Base-by-base conservation (phyloP, 805 yeast genomes). In the Sugiyamaella floridensis region DNA sequence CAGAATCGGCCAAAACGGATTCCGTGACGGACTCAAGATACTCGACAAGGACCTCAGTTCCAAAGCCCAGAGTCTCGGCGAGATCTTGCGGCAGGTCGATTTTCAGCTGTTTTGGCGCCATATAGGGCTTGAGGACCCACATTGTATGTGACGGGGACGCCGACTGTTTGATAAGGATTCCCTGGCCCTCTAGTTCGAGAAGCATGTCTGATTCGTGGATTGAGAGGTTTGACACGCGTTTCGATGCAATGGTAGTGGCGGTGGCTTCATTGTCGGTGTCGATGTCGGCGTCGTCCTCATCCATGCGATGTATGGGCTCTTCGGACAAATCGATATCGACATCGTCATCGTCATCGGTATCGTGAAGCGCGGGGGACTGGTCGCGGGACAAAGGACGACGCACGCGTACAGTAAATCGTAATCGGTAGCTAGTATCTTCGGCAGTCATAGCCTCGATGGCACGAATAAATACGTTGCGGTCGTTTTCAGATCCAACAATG, bases 91-190 rank as follows among this genome's bases (percentile, higher is more conserved):
- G 95, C 41, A 92, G 70, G 50, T 85, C 84, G 40, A 87, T 72
- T 49, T 81, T 81, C 22, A 84, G 69, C 2, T 77, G 75, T 50
- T 82, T 79, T 2, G 85, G 71, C 40, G 83, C 84, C 2, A 75
- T 71, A 67, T 83, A 85, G 2, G 95, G 95, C 60, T 86, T 84
- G 5, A 93, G 76, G 3, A 92, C 82, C 98, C 98, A 92, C 86
- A 93, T 86, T 1, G 96, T 82, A 66, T 89, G 95, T 0, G 85
- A 74, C 0, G 92, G 90, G 0, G 82, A 74, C 40, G 71, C 70
- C 2, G 74, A 67, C 63, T 84, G 86, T 57, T 81, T 85, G 8
- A 93, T 83, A 18, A 92, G 67, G 9, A 93, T 84, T 2, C 99
- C 99, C 63, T 92, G 97, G 0, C 97, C 98, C 67, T 92, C 98